phyloP scores from a whole-genome alignment of 331 rosid genomes.

The Stylosanthes scabra region DNA sequence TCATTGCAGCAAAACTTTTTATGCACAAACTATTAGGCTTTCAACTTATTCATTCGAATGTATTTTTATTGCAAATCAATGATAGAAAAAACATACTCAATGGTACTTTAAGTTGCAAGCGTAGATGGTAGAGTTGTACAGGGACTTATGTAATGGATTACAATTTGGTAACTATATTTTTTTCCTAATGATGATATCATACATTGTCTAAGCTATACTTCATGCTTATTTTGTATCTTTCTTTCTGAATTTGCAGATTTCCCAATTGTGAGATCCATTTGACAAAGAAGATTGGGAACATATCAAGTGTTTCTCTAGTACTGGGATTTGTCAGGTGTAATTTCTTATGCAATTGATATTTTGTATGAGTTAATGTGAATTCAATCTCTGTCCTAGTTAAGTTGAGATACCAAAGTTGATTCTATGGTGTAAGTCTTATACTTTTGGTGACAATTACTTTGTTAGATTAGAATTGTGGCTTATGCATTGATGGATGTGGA shows the following conservation, averaged over 20 bases:
- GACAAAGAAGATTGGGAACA: conserved; percentile 97
- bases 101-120: too few relatives aligned
- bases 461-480: too few relatives aligned
- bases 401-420: conserved; percentile 27
- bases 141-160: conserved; percentile 79
- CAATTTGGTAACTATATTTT: conserved; percentile 5
- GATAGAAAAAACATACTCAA: too few relatives aligned
- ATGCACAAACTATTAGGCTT: too few relatives aligned
- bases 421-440: conserved; percentile 1
- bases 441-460: too few relatives aligned
- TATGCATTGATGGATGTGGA: too few relatives aligned
- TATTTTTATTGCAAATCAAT: too few relatives aligned
- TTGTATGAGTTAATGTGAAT: conserved; percentile 26
- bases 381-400: conserved; percentile 27
- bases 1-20: too few relatives aligned
- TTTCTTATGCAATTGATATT: conserved; percentile 38
- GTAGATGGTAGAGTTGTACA: conserved; percentile 80
- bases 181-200: background rate
- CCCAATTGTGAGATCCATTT: conserved; percentile 90
- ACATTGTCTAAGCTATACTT: conserved; percentile 30
- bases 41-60: too few relatives aligned
- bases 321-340: conserved; percentile 81
- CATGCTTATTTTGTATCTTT: conserved; percentile 35
- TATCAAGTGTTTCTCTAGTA: conserved; percentile 63
- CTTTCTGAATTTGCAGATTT: conserved; percentile 58